Percentiles rank a stretch among this genome's conserved stretches.
These are phyloP conservation scores for Hymenochaete sp. DNA, from an alignment of 1,284 basidiomycete genomes.

Conservation along the genomic window DNA sequence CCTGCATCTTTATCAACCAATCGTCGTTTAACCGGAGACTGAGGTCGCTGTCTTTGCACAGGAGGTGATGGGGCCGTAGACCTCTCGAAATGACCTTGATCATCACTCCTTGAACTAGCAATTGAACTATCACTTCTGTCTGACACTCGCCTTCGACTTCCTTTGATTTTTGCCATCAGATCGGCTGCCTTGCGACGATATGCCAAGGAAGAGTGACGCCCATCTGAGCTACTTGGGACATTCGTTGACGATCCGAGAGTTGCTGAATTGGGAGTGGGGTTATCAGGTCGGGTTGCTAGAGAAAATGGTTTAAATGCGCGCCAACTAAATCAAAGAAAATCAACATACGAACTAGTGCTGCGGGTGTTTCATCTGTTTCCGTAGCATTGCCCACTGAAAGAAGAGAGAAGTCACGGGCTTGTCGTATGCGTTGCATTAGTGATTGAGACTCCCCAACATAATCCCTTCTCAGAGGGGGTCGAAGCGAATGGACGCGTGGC, in stretches of 20 bases:
- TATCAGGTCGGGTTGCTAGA: background rate
- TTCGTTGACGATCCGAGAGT: slow-evolving; percentile 21
- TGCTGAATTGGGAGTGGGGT: slow-evolving; percentile 17
- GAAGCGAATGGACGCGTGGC: slow-evolving; percentile 28
- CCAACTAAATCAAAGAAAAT: slow-evolving; percentile 47
- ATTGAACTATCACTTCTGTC: slow-evolving; percentile 50
- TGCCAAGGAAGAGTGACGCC: slow-evolving; percentile 43
- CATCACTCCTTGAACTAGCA: slow-evolving; percentile 25
- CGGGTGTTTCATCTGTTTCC: slow-evolving; percentile 5
- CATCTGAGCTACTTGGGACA: slow-evolving; percentile 17
- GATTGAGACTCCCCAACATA: slow-evolving; percentile 65
- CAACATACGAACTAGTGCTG: background rate
- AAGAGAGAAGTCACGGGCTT: slow-evolving; percentile 65
- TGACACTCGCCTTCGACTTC: slow-evolving; percentile 60
- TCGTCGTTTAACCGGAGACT: slow-evolving; percentile 4
- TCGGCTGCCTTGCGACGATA: slow-evolving; percentile 69
- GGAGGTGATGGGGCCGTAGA: slow-evolving; percentile 15
- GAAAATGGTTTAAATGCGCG: background rate
- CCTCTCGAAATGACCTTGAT: slow-evolving; percentile 13
- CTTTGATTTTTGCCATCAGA: slow-evolving; percentile 77
- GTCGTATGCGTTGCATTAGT: slow-evolving; percentile 69
- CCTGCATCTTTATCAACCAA: slow-evolving; percentile 14
- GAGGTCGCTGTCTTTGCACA: slow-evolving; percentile 9
- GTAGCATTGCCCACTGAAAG: slow-evolving; percentile 39
- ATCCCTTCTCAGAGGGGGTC: slow-evolving; percentile 43